Base-by-base conservation (phyloP, 495 filamentous ascomycete species). In the Tuber magnatum region DNA sequence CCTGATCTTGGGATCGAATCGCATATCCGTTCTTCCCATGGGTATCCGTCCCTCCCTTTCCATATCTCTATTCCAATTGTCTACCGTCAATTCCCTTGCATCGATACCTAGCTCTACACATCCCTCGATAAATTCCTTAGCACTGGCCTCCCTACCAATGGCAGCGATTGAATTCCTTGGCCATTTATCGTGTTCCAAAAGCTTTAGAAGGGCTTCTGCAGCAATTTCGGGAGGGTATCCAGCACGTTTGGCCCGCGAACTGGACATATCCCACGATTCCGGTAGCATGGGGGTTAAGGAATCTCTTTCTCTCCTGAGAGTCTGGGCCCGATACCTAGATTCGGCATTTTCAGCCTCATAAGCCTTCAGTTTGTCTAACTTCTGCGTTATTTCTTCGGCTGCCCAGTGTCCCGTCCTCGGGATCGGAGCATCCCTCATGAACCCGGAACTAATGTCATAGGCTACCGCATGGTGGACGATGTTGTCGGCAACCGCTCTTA, bases 171-270 rank as follows among this genome's bases (percentile, higher is more conserved):
- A 76, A 56, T 82, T 80, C 16, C 70, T 48, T 0, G 81, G 81
- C 69, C 77, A 82, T 68, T 75, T 75, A 43, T 82, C 81, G 40
- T 79, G 72, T 18, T 81, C 35, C 24, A 82, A 76, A 32, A 82
- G 73, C 48, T 75, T 69, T 22, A 65, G 39, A 5, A 82, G 48
- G 2, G 70, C 68, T 10, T 73, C 69, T 10, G 77, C 40, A 12
- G 81, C 51, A 14, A 77, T 72, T 0, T 42, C n/a, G 18, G 48
- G 35, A 8, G 81, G 76, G 74, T 82, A 82, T 12, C 81, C 78
- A 43, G 71, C 16, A 22, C 46, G 68, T 42, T 72, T 74, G 7
- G 69, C 61, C 10, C 38, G 71, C 32, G 75, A 71, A 3, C 22
- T 61, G 16, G 68, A 43, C 7, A 71, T 38, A 14, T 69, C 48